These are phyloP conservation scores for Stereum hirsutum DNA, from an alignment of 1,284 basidiomycete genomes.

Conservation along the genomic window DNA sequence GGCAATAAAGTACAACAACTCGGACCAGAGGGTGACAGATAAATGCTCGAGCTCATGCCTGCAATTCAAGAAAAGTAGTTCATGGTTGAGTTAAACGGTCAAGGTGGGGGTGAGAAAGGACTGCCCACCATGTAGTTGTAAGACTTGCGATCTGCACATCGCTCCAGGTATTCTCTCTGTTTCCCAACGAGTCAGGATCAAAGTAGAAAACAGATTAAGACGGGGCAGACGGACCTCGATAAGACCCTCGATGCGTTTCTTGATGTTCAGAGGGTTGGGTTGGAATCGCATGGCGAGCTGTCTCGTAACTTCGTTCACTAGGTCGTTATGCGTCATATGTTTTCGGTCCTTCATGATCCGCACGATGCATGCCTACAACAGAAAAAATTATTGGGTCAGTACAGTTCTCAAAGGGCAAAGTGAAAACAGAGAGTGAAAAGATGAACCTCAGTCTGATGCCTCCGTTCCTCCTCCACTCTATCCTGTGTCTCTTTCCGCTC, in stretches of 20 bases:
- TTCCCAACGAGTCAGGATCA: conserved; percentile 1
- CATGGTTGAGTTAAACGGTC: background rate
- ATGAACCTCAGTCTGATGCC: conserved; percentile 82
- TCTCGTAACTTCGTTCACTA: conserved; percentile 86
- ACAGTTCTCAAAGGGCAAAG: background rate
- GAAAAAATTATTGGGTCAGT: background rate
- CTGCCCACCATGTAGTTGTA: conserved; percentile 66
- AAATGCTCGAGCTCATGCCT: no score
- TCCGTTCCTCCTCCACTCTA: conserved; percentile 89
- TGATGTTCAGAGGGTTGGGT: conserved; percentile 81
- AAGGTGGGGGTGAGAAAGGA: background rate
- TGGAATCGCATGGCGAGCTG: conserved; percentile 83
- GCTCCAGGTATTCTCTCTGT: conserved; percentile 75
- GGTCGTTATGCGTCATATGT: conserved; percentile 80
- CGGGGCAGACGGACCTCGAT: conserved; percentile 65
- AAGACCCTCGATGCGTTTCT: conserved; percentile 89
- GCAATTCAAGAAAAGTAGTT: no score
- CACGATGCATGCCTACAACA: conserved; percentile 83
- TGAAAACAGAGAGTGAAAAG: conserved; percentile 1
- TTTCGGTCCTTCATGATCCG: conserved; percentile 98
- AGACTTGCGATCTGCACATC: conserved; percentile 72
- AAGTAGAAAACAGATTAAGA: background rate
- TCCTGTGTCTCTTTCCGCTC: conserved; percentile 90
- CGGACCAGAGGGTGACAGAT: no score
- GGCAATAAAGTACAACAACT: no score